phyloP scores from a whole-genome alignment of 768 basidiomycete genomes.

The Xerocomus spinulosus region DNA sequence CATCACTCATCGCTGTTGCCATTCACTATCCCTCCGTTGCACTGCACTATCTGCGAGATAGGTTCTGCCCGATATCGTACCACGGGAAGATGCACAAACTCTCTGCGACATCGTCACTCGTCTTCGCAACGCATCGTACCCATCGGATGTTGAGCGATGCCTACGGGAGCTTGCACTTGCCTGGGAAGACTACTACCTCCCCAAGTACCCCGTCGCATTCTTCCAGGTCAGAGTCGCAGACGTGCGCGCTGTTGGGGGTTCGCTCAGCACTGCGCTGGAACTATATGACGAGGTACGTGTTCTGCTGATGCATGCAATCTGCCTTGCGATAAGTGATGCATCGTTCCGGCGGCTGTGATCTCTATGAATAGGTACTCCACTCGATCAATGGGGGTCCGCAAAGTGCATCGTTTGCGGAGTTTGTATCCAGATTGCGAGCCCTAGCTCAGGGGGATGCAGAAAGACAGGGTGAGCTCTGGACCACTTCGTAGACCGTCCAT shows the following conservation, averaged over 20 bases:
- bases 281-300: conserved; percentile 29
- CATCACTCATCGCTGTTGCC: conserved; percentile 2
- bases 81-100: conserved; percentile 18
- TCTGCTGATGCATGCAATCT: background rate
- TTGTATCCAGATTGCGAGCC: conserved; percentile 24
- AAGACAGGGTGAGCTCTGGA: conserved; percentile 23
- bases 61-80: conserved; percentile 21
- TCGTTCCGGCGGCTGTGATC: background rate
- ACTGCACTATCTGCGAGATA: background rate
- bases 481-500: background rate
- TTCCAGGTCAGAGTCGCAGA: conserved; percentile 31
- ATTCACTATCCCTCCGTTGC: background rate
- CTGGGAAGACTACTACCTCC: conserved; percentile 32
- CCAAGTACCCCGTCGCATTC: conserved; percentile 29
- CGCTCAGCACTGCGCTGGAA: conserved; percentile 27
- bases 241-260: conserved; percentile 28
- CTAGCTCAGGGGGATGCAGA: conserved; percentile 23
- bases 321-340: background rate
- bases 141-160: conserved; percentile 16
- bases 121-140: conserved; percentile 15
- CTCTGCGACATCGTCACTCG: conserved; percentile 16
- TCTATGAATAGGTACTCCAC: conserved; percentile 18
- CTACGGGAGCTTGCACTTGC: conserved; percentile 26
- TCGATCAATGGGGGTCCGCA: conserved; percentile 16
- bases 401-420: conserved; percentile 17